These are phyloP conservation scores for Metschnikowia similis DNA, from an alignment of 805 yeast genomes.

Conservation along the genomic window DNA sequence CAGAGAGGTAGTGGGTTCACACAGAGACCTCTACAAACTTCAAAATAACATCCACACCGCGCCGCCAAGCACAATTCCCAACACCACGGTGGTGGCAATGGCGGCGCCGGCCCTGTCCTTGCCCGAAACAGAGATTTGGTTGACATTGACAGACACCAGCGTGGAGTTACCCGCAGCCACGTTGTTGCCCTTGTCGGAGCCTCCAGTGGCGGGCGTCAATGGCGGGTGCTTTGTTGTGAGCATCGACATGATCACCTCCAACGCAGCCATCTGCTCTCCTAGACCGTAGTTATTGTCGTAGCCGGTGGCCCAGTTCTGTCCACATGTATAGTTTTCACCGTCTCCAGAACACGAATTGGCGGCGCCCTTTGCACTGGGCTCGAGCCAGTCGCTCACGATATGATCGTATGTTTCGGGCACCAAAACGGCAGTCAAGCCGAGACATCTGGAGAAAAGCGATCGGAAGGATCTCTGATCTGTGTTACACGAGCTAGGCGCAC, in stretches of 20 bases:
- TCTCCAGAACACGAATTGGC: conserved; percentile 77
- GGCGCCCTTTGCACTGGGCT: conserved; percentile 59
- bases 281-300: conserved; percentile 69
- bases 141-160: conserved; percentile 27
- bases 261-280: conserved; percentile 76
- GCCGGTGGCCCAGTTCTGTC: conserved; percentile 55
- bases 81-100: conserved; percentile 69
- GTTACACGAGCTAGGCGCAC: conserved; percentile 57
- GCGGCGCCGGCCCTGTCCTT: conserved; percentile 82
- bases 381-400: conserved; percentile 25
- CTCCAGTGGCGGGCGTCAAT: conserved; percentile 18
- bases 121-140: conserved; percentile 45
- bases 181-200: conserved; percentile 15
- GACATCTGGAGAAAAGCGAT: conserved; percentile 61
- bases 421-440: conserved; percentile 54
- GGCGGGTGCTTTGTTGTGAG: conserved; percentile 23
- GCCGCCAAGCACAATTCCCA: conserved; percentile 58
- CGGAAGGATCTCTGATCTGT: conserved; percentile 75
- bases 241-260: conserved; percentile 48
- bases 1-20: too few relatives aligned
- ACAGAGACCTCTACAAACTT: not conserved
- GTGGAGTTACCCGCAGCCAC: conserved; percentile 28
- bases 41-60: conserved; percentile 75
- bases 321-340: conserved; percentile 79
- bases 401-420: conserved; percentile 46